These are phyloP conservation scores for Metschnikowia reukaufii DNA, from an alignment of 805 yeast species.

Conservation along the genomic window DNA sequence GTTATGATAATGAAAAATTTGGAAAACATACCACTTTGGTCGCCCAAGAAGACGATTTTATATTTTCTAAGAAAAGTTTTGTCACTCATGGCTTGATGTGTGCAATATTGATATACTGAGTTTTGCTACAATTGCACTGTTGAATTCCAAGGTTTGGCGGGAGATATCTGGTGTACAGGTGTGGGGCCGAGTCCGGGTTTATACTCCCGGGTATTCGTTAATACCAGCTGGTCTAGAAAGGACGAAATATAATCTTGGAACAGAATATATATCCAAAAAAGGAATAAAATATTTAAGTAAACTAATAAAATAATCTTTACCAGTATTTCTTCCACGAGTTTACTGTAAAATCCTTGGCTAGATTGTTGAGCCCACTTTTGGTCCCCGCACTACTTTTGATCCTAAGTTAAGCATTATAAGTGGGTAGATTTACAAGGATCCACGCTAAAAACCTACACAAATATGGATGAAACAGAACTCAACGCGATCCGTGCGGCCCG, in stretches of 20 bases:
- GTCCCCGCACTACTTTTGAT: slow-evolving; percentile 1
- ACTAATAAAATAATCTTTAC: too few species aligned
- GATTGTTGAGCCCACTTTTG: neutral
- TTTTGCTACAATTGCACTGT: too few species aligned
- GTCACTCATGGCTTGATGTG: slow-evolving; percentile 24
- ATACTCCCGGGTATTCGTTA: too few species aligned
- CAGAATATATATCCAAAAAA: too few species aligned
- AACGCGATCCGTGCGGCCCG: slow-evolving; percentile 94
- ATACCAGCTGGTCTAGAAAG: too few species aligned
- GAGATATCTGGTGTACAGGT: slow-evolving; percentile 10
- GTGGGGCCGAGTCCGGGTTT: too few species aligned
- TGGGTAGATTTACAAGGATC: too few species aligned
- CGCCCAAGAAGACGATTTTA: slow-evolving; percentile 95
- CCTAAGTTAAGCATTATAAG: neutral
- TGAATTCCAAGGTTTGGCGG: neutral
- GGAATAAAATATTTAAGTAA: too few species aligned
- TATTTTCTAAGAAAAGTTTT: slow-evolving; percentile 57
- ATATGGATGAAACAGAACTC: slow-evolving; percentile 84
- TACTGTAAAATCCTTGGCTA: neutral
- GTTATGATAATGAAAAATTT: neutral
- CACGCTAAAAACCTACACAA: neutral
- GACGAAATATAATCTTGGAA: too few species aligned
- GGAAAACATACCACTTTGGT: slow-evolving; percentile 67
- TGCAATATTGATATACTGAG: neutral
- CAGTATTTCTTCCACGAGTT: neutral